Percentiles rank a stretch among this genome's conserved stretches.
Evolutionary conservation across 2,329 filamentous ascomycete genomes (phyloP).

Genomic region (Endoconidiophora polonica): DNA sequence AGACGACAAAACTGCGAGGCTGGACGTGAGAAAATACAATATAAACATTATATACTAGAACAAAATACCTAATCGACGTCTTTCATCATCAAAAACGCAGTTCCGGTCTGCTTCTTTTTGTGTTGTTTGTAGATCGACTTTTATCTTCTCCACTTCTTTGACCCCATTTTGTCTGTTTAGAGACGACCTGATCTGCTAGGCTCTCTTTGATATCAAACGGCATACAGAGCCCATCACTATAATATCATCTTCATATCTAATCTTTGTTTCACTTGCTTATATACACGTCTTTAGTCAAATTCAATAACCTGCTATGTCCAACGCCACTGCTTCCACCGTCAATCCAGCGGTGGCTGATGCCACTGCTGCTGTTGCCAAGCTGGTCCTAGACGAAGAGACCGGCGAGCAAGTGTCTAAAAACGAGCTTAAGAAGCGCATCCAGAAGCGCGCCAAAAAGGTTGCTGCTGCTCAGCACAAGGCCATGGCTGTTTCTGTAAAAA

Average conservation of each 20-base stretch:
- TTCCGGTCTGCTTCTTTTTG: neutral
- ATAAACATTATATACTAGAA: no score
- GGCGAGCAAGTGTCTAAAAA: slow-evolving; percentile 50
- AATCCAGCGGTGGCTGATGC: slow-evolving; percentile 22
- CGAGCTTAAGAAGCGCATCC: slow-evolving; percentile 43
- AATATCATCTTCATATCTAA: neutral
- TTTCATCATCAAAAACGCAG: neutral
- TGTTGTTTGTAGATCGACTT: no score
- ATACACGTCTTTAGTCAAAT: no score
- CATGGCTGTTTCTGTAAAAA: slow-evolving; percentile 18
- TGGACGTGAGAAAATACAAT: no score
- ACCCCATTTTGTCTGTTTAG: neutral
- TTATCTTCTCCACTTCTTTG: no score
- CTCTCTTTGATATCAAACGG: neutral
- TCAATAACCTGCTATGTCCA: slow-evolving; percentile 3
- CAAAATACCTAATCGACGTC: no score
- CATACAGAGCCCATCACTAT: neutral
- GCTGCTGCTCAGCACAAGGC: slow-evolving; percentile 34
- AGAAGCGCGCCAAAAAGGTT: slow-evolving; percentile 42
- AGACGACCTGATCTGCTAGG: neutral
- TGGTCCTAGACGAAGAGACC: slow-evolving; percentile 45
- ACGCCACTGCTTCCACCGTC: neutral
- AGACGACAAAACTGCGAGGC: no score
- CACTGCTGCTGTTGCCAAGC: slow-evolving; percentile 36
- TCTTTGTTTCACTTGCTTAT: neutral